Conservation (phyloP, 2,329 filamentous ascomycete genomes). For the Dactylonectria macrodidyma region DNA sequence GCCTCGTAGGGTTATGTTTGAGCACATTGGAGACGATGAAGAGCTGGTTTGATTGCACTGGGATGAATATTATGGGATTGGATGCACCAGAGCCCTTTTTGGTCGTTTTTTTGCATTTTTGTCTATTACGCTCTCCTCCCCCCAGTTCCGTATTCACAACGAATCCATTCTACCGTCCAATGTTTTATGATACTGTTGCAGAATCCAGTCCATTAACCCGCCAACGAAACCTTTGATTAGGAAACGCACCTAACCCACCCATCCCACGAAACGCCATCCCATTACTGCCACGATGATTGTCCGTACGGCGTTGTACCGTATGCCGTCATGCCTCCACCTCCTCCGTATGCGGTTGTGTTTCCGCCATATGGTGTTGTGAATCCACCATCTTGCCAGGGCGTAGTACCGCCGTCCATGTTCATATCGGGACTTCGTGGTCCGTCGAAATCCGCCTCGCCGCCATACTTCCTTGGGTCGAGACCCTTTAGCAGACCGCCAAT, state of each 20-base stretch:
- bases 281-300: conserved; percentile 64
- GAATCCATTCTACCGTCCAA: conserved; percentile 48
- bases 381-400: conserved; percentile 74
- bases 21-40: conserved; percentile 6
- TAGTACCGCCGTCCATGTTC: conserved; percentile 71
- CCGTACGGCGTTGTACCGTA: conserved; percentile 73
- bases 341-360: conserved; percentile 77
- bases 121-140: not conserved
- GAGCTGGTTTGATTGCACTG: not conserved
- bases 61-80: conserved; percentile 19
- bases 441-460: conserved; percentile 70
- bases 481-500: conserved; percentile 82
- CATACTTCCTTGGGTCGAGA: conserved; percentile 63
- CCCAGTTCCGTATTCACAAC: conserved; percentile 27
- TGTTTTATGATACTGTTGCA: conserved; percentile 46
- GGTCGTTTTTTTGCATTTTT: conserved; percentile 20
- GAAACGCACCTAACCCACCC: conserved; percentile 35
- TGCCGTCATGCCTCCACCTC: conserved; percentile 74
- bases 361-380: conserved; percentile 77
- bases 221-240: conserved; percentile 38
- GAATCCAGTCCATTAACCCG: conserved; percentile 37
- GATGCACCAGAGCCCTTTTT: conserved; percentile 19
- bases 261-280: conserved; percentile 44
- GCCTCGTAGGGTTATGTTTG: conserved; percentile 14
- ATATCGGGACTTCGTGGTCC: conserved; percentile 77